Evolutionary conservation across 192 early-diverging fungal species (phyloP).

Genomic region (Coemansia sp.): DNA sequence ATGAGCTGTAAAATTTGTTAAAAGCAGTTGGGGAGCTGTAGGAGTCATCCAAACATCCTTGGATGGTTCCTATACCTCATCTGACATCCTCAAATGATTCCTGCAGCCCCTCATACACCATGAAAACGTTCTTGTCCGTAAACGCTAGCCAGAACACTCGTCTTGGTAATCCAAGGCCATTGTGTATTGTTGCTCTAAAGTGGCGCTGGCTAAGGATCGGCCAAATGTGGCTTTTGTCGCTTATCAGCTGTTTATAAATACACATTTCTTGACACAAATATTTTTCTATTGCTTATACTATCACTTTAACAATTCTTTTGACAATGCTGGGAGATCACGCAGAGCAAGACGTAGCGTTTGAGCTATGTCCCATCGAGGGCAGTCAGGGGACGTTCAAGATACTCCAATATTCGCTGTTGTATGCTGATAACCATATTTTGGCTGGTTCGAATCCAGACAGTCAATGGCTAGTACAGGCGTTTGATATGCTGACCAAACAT

Average conservation of each 20-base stretch:
- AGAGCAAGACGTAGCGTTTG: not conserved
- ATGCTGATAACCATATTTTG: not conserved
- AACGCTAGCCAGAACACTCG: no score
- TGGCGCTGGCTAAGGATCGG: not conserved
- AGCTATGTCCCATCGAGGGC: conserved; percentile 18
- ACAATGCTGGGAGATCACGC: not conserved
- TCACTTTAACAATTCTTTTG: not conserved
- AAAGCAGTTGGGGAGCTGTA: no score
- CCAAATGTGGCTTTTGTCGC: not conserved
- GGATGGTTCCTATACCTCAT: no score
- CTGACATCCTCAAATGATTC: no score
- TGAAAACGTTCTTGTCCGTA: no score
- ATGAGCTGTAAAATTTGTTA: no score
- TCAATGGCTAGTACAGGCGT: not conserved
- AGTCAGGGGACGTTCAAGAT: conserved; percentile 19
- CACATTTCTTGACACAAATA: not conserved
- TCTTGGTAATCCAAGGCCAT: no score
- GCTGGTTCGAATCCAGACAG: not conserved
- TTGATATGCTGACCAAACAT: conserved; percentile 11
- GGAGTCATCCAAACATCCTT: no score
- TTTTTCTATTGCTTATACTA: not conserved
- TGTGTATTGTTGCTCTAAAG: not conserved
- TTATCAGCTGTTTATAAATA: not conserved
- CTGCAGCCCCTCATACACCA: no score
- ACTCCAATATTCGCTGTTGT: conserved; percentile 16